Evolutionary conservation across 148 eudicot genomes (phyloP), one percentile per base, ranked within the genome.

Genomic region (Cornus florida): DNA sequence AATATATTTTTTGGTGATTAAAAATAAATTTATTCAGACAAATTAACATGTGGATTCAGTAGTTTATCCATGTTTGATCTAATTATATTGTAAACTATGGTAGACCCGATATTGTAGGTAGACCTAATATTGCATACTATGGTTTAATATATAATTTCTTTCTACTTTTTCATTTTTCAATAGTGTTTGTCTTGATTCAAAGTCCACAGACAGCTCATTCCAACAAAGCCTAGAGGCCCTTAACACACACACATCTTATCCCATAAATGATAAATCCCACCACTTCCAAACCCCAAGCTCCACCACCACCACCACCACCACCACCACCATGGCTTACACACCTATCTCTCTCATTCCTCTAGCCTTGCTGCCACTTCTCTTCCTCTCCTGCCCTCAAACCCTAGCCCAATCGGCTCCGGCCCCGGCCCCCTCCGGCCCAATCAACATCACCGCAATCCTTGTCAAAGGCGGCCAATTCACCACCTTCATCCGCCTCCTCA

Each of bases 361-460:
- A 7, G 24, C 80, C 9, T 70, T 83, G 83, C 68, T 57, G 71
- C 69, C 71, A 6, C 9, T 46, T 59, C 66, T 86, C 62, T 20
- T 88, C 70, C 74, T 83, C 80, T 17, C 74, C 75, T 7, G 48
- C 79, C 39, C 70, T 23, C 83, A 31, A 33, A 46, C 82, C 75
- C 65, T 22, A 0, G 88, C 91, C 57, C 87, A 87, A 33, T 23
- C 81, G 7, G 95, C 97, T 32, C 90, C 95, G 0, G 87, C 89
- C 28, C 95, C 98, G 0, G 74, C 87, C 2, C 84, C 95, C 14
- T 10, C 90, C 0, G 90, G 89, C 38, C 87, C 92, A 1, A 77
- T 87, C 68, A 95, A 95, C 88, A 72, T 95, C 5, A 91, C 97
- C 53, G 94, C 64, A 6, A 91, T 90, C 82, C 89, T 95, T n/a